Evolutionary conservation across 2,329 filamentous ascomycete genomes (phyloP).

Genomic region (Teratosphaeria nubilosa): DNA sequence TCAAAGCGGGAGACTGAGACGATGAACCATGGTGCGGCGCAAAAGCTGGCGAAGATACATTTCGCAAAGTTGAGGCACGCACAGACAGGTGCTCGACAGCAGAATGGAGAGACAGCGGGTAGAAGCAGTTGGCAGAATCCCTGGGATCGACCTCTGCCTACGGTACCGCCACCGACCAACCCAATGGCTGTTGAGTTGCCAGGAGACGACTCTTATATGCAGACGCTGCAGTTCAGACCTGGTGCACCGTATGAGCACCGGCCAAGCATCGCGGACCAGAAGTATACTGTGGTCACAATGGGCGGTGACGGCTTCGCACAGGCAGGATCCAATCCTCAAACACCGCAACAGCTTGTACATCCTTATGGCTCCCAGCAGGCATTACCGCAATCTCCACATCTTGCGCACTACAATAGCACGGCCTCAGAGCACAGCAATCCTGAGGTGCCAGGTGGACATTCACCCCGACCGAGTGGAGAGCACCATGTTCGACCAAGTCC

Average conservation of each 20-base stretch:
- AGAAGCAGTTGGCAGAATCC: conserved; percentile 21
- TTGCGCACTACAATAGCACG: neutral
- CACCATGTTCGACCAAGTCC: conserved; percentile 1
- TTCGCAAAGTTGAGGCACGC: conserved; percentile 62
- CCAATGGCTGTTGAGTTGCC: conserved; percentile 28
- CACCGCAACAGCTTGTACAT: conserved; percentile 1
- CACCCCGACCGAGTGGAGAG: conserved; percentile 14
- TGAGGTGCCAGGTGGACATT: too few species aligned
- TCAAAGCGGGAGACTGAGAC: conserved; percentile 60
- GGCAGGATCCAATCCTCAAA: conserved; percentile 1
- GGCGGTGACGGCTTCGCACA: conserved; percentile 3
- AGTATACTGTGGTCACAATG: conserved; percentile 31
- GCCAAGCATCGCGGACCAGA: conserved; percentile 49
- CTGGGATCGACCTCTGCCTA: conserved; percentile 22
- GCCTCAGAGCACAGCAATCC: neutral
- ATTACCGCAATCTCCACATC: neutral
- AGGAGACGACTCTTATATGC: conserved; percentile 15
- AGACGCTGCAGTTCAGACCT: conserved; percentile 15
- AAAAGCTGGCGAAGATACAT: conserved; percentile 75
- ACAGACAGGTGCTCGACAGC: conserved; percentile 30
- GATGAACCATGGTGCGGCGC: conserved; percentile 66
- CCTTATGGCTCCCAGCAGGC: neutral
- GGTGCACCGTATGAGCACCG: conserved; percentile 48
- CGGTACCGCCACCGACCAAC: conserved; percentile 29
- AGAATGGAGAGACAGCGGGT: conserved; percentile 15